A percentile compares a stretch with the other conserved stretches of the same genome.
Evolutionary conservation across 106 monocot genomes (phyloP).

Genomic region (Amphibolis antarctica): DNA sequence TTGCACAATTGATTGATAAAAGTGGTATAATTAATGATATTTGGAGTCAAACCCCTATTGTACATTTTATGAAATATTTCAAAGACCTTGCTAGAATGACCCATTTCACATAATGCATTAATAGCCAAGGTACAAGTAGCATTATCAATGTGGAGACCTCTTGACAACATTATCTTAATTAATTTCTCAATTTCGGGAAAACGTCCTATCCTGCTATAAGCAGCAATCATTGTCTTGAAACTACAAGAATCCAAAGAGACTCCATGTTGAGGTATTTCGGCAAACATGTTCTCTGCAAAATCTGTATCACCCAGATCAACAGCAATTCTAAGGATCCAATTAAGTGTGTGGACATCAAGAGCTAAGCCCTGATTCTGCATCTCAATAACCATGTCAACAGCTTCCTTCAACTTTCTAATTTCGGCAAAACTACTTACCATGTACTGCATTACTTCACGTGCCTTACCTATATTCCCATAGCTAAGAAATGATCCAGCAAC

Average conservation of each 20-base stretch:
- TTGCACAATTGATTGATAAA: slow-evolving; percentile 73
- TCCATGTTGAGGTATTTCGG: slow-evolving; percentile 45
- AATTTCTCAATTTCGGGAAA: slow-evolving; percentile 39
- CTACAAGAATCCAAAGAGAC: slow-evolving; percentile 31
- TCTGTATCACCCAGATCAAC: slow-evolving; percentile 24
- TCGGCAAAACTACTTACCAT: slow-evolving; percentile 62
- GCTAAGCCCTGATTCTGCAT: slow-evolving; percentile 76
- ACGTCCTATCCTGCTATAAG: slow-evolving; percentile 34
- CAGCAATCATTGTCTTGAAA: slow-evolving; percentile 52
- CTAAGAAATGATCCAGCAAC: slow-evolving; percentile 38
- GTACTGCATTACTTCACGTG: slow-evolving; percentile 69
- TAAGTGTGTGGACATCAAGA: slow-evolving; percentile 52
- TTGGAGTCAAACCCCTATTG: slow-evolving; percentile 44
- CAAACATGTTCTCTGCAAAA: slow-evolving; percentile 49
- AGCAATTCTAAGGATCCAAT: slow-evolving; percentile 45
- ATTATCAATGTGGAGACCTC: slow-evolving; percentile 46
- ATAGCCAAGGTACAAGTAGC: slow-evolving; percentile 60
- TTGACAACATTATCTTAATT: slow-evolving; percentile 38
- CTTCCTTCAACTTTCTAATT: slow-evolving; percentile 53
- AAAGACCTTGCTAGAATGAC: slow-evolving; percentile 26
- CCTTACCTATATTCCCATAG: slow-evolving; percentile 51
- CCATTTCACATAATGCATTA: slow-evolving; percentile 49
- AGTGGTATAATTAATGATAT: slow-evolving; percentile 88
- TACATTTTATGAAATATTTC: slow-evolving; percentile 55
- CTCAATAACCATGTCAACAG: slow-evolving; percentile 80